Evolutionary conservation across 306 rosid species (phyloP).

Genomic region (Fragaria ananassa): DNA sequence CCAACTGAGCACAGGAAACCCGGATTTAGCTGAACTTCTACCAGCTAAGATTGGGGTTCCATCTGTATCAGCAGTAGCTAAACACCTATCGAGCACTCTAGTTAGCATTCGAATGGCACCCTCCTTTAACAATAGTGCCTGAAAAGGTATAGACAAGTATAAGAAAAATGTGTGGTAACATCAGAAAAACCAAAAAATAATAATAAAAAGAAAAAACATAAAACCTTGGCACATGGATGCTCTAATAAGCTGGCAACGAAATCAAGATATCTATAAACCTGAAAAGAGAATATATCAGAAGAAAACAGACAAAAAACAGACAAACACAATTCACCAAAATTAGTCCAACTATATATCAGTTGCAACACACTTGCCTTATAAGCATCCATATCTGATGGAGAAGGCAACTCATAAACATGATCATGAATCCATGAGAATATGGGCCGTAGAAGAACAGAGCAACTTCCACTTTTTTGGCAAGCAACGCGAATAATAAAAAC

Average conservation of each 20-base stretch:
- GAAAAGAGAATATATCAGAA: conserved; percentile 29
- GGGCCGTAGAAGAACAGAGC: conserved; percentile 62
- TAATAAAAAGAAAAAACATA: not conserved
- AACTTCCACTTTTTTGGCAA: conserved; percentile 54
- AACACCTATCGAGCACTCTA: conserved; percentile 60
- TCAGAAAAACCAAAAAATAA: not conserved
- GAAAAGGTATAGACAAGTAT: conserved; percentile 24
- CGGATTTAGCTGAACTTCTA: conserved; percentile 47
- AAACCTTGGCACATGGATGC: conserved; percentile 92
- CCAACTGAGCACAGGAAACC: conserved; percentile 51
- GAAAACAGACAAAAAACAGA: not conserved
- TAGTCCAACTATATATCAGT: conserved; percentile 18
- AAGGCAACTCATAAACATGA: conserved; percentile 49
- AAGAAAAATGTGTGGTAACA: conserved; percentile 4
- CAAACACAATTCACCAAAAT: conserved; percentile 6
- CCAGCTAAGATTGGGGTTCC: conserved; percentile 45
- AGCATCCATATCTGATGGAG: conserved; percentile 59
- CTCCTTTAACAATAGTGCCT: conserved; percentile 67
- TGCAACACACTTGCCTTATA: conserved; percentile 53
- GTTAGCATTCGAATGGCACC: conserved; percentile 53
- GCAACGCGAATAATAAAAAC: conserved; percentile 72
- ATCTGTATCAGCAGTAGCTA: conserved; percentile 47
- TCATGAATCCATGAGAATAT: conserved; percentile 54
- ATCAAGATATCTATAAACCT: conserved; percentile 87
- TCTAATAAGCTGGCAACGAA: conserved; percentile 84